Percentiles rank a stretch among this genome's conserved stretches.
phyloP scores from a whole-genome alignment of 2,329 filamentous ascomycete genomes.

The Xylariaceae sp. region DNA sequence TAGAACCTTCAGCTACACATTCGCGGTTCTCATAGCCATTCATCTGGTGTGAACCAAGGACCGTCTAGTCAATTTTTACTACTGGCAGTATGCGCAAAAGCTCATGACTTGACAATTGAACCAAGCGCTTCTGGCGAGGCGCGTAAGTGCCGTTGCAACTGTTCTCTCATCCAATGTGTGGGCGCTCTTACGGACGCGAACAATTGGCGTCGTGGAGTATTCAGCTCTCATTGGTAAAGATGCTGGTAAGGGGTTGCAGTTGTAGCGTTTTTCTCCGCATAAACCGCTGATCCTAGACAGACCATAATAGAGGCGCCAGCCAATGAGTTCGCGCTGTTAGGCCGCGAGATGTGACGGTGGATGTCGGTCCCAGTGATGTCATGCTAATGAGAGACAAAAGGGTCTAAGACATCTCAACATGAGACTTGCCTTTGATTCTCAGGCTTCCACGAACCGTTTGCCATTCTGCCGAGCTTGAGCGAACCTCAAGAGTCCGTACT shows the following conservation, averaged over 20 bases:
- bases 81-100: not conserved
- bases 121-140: not conserved
- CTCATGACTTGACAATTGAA: not conserved
- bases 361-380: not conserved
- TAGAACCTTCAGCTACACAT: no score
- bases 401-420: constrained; percentile 1
- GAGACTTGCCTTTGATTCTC: not conserved
- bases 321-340: constrained; percentile 13
- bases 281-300: constrained; percentile 22
- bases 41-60: not conserved
- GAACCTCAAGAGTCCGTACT: not conserved
- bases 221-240: constrained; percentile 16
- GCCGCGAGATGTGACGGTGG: not conserved
- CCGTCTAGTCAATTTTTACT: not conserved
- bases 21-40: not conserved
- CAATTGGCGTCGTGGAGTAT: constrained; percentile 9
- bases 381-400: constrained; percentile 2
- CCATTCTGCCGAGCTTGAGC: not conserved
- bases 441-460: not conserved
- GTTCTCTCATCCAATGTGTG: not conserved
- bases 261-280: constrained; percentile 21
- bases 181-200: constrained; percentile 8
- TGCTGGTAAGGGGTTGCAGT: constrained; percentile 8
- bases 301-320: not conserved
- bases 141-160: constrained; percentile 7